Evolutionary conservation across 345 rosid genomes (phyloP).

Genomic region (Populus pruinosa): DNA sequence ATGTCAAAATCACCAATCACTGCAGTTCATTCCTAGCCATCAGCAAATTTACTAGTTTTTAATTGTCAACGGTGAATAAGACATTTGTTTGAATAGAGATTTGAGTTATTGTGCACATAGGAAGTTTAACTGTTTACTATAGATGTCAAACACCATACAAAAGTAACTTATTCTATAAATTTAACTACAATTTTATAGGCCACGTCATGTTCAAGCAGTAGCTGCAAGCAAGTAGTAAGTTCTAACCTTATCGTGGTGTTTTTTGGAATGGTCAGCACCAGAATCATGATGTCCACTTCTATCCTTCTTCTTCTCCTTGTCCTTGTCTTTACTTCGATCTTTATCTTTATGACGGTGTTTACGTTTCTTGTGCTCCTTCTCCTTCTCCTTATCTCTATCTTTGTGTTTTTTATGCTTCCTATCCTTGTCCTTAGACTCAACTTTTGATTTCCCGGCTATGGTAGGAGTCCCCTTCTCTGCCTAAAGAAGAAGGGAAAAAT

Average conservation of each 20-base stretch:
- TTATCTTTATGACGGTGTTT: slow-evolving; percentile 70
- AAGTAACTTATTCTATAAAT: not conserved
- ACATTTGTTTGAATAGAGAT: not conserved
- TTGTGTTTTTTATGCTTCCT: slow-evolving; percentile 88
- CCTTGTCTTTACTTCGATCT: slow-evolving; percentile 79
- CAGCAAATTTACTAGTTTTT: not conserved
- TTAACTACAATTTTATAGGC: not conserved
- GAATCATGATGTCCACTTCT: slow-evolving; percentile 75
- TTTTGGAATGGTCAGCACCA: slow-evolving; percentile 72
- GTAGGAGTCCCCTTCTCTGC: slow-evolving; percentile 79
- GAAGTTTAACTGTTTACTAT: not conserved
- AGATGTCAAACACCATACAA: not conserved
- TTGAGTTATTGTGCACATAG: not conserved
- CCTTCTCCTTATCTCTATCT: slow-evolving; percentile 82
- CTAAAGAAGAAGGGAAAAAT: slow-evolving; percentile 25
- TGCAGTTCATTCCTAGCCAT: not conserved
- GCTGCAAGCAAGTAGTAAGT: not conserved
- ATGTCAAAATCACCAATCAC: not conserved
- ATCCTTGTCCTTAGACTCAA: slow-evolving; percentile 75
- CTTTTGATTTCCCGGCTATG: slow-evolving; percentile 59
- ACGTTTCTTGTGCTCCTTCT: slow-evolving; percentile 88
- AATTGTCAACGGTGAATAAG: not conserved
- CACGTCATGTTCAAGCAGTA: not conserved
- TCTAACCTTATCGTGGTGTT: slow-evolving; percentile 82
- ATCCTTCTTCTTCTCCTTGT: slow-evolving; percentile 79